phyloP scores from a whole-genome alignment of 306 rosid species.

The Hippophae rhamnoides region DNA sequence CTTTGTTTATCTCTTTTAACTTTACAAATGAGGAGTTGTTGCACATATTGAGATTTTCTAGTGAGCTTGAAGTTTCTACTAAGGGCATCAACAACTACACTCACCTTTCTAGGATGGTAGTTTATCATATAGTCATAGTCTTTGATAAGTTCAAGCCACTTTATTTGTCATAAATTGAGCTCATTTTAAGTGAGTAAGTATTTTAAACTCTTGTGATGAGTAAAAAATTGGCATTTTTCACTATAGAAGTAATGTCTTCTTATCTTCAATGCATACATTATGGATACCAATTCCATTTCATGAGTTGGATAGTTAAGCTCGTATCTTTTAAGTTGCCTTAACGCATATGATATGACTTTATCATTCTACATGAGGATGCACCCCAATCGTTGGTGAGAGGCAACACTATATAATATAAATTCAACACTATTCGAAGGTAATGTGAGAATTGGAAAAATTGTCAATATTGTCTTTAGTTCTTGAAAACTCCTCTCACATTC shows the following conservation, averaged over 20 bases:
- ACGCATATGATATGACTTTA: not conserved
- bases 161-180: not conserved
- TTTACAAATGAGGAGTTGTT: too few relatives aligned
- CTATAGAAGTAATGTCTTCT: constrained; percentile 3
- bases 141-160: not conserved
- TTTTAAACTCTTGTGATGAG: not conserved
- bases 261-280: not conserved
- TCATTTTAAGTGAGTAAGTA: not conserved
- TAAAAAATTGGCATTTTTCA: not conserved
- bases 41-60: too few relatives aligned
- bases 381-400: not conserved
- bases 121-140: not conserved
- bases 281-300: not conserved
- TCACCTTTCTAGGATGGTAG: not conserved
- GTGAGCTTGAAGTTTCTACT: too few relatives aligned
- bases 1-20: too few relatives aligned
- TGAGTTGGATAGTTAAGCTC: not conserved
- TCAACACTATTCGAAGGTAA: not conserved
- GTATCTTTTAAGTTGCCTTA: not conserved
- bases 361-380: not conserved
- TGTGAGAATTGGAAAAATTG: not conserved
- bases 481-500: not conserved
- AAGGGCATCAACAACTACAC: too few relatives aligned
- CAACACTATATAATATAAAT: not conserved
- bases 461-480: not conserved